These are phyloP conservation scores for Malus asiatica DNA, from an alignment of 306 rosid species.

Conservation along the genomic window DNA sequence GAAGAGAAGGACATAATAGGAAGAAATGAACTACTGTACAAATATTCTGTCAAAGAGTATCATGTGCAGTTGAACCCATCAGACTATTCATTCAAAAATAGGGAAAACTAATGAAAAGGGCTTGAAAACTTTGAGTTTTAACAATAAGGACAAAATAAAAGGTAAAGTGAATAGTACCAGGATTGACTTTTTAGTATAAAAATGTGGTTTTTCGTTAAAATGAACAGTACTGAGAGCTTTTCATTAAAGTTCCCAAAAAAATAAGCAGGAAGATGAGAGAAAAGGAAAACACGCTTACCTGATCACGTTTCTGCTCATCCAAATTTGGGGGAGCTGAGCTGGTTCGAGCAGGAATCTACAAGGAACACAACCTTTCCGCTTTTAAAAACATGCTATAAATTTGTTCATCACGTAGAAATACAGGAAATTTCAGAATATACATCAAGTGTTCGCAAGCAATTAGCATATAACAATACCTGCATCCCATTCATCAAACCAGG, in stretches of 20 bases:
- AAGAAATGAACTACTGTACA: not conserved
- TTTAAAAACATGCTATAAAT: not conserved
- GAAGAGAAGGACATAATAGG: not conserved
- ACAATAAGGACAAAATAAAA: no score
- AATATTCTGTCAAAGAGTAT: not conserved
- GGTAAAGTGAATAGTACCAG: no score
- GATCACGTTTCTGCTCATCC: conserved; percentile 85
- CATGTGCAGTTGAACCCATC: not conserved
- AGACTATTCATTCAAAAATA: not conserved
- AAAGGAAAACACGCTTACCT: conserved; percentile 34
- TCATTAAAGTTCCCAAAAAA: not conserved
- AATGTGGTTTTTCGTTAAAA: no score
- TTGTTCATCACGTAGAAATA: not conserved
- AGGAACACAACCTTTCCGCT: not conserved
- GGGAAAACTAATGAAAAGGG: no score
- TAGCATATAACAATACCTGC: conserved; percentile 41
- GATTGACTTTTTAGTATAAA: no score
- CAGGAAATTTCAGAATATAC: not conserved
- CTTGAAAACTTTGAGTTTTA: no score
- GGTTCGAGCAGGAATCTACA: conserved; percentile 90
- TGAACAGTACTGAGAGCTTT: no score
- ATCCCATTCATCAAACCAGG: conserved; percentile 67
- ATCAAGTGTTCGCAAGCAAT: conserved; percentile 1
- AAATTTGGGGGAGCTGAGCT: conserved; percentile 97
- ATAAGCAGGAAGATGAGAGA: not conserved